Base-by-base conservation (phyloP, 768 basidiomycete species). In the Naematelia aurantialba region DNA sequence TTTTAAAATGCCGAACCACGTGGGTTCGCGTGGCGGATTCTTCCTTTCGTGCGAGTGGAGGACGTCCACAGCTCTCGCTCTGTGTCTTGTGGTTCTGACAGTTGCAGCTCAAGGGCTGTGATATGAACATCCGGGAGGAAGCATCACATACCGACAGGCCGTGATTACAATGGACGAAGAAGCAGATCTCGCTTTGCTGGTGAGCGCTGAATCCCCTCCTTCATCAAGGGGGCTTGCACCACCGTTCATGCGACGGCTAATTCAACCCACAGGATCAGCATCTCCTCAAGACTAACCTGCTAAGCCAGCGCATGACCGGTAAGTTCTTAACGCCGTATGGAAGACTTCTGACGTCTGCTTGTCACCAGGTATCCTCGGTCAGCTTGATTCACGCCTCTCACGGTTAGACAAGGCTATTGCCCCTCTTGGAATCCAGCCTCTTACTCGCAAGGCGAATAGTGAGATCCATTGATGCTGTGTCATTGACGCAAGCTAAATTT, bases 281-380 rank as follows among this genome's bases (percentile, higher is more conserved):
- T 57, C 62, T 76, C 45, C 66, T 70, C 24, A 73, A 75, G 51
- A 76, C 75, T 11, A 76, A 76, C 59, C 52, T 66, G 17, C 63
- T 76, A 19, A 67, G 72, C 27, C 67, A 73, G 39, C 72, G 75
- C 8, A 76, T 76, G 75, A 75, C 73, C 11, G 61, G 73, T 68
- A 29, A 55, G 67, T 60, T 39, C 34, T 17, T 8, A 39, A 8
- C 34, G 17, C 34, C 34, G 8, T 39, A 8, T 17, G 8, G 8
- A 24, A 19, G 10, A 25, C 10, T 19, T 22, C 26, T 25, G 4
- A 5, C 5, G 11, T 4, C 11, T 46, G 14, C 22, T n/a, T n/a
- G n/a, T n/a, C n/a, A n/a, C 4, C 42, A 75, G 72, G 67, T 24
- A 73, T 76, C 17, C 66, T 76, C 0, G 61, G 62, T 12, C 72